Percentiles rank a stretch among this genome's conserved stretches.
Evolutionary conservation across 2,329 filamentous ascomycete genomes (phyloP).

Genomic region (Epichloe gansuensis): DNA sequence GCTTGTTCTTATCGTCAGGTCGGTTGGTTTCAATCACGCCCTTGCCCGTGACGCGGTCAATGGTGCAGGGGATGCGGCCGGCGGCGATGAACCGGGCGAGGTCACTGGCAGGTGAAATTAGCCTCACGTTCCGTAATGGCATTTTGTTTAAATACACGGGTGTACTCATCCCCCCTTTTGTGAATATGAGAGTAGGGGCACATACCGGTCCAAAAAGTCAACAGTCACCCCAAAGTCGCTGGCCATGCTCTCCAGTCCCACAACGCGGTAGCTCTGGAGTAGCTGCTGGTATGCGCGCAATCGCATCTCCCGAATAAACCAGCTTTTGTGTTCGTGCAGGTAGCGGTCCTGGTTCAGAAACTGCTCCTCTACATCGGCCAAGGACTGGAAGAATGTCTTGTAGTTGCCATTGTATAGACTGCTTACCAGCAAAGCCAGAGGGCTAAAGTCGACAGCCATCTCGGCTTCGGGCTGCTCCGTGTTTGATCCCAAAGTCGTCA

Average conservation of each 20-base stretch:
- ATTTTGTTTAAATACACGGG: slow-evolving; percentile 2
- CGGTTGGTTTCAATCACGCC: slow-evolving; percentile 97
- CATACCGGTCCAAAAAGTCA: slow-evolving; percentile 87
- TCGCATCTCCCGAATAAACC: slow-evolving; percentile 98
- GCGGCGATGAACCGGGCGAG: slow-evolving; percentile 94
- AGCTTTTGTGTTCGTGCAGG: slow-evolving; percentile 86
- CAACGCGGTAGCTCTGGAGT: slow-evolving; percentile 91
- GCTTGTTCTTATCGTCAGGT: slow-evolving; percentile 98
- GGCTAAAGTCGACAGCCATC: slow-evolving; percentile 74
- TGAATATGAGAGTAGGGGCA: slow-evolving; percentile 6
- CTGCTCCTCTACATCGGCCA: slow-evolving; percentile 81
- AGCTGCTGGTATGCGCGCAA: slow-evolving; percentile 93
- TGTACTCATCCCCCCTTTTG: background rate
- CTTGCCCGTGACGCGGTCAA: slow-evolving; percentile 91
- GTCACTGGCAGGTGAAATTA: slow-evolving; percentile 43
- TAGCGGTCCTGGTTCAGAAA: slow-evolving; percentile 93
- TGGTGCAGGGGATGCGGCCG: slow-evolving; percentile 88
- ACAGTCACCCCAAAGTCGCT: slow-evolving; percentile 93
- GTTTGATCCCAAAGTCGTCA: slow-evolving; percentile 66
- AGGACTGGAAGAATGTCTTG: slow-evolving; percentile 80
- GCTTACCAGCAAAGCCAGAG: slow-evolving; percentile 75
- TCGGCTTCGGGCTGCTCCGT: slow-evolving; percentile 67
- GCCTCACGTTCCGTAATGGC: background rate
- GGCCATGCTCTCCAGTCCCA: slow-evolving; percentile 95
- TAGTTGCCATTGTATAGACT: slow-evolving; percentile 92